Conservation (phyloP, 148 eudicot genomes). For the Oxyria digyna region DNA sequence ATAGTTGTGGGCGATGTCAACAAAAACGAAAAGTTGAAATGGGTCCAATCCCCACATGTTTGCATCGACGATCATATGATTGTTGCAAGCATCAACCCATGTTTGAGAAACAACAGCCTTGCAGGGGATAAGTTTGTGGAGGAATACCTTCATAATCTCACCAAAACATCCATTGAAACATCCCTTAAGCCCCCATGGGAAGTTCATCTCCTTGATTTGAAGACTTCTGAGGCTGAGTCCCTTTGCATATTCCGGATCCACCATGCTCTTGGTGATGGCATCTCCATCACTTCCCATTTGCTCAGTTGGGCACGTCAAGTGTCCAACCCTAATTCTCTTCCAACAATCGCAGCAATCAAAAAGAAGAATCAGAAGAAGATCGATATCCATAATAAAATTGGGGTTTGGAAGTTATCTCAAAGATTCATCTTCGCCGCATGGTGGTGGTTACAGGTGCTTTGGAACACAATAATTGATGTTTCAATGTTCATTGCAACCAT, state of each 20-base stretch:
- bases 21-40: neutral
- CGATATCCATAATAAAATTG: neutral
- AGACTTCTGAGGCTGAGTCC: neutral
- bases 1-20: neutral
- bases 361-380: neutral
- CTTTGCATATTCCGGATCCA: neutral
- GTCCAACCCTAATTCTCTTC: neutral
- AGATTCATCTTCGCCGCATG: neutral
- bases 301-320: neutral
- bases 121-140: neutral
- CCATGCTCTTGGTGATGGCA: conserved; percentile 3
- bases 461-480: neutral
- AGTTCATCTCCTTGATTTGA: neutral
- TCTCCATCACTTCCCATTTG: neutral
- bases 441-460: neutral
- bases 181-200: neutral
- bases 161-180: neutral
- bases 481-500: neutral
- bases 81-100: neutral
- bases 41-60: neutral
- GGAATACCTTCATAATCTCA: neutral
- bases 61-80: neutral
- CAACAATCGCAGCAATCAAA: neutral
- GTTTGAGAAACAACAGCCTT: neutral
- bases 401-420: neutral